Base-by-base conservation (phyloP, 495 filamentous ascomycete species). In the Xylaria bambusicola region DNA sequence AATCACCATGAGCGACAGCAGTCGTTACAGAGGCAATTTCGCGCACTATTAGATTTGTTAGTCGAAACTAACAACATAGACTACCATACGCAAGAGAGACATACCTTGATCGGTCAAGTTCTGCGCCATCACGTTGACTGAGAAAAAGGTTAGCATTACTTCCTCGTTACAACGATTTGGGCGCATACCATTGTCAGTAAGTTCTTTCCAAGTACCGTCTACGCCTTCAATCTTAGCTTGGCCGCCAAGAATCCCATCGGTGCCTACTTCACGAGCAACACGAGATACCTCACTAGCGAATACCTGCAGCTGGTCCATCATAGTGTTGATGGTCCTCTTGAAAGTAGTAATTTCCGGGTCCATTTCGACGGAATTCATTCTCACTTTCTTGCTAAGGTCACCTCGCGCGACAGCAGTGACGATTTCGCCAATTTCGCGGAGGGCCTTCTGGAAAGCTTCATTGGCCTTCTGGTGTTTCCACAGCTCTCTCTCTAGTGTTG, bases 301-400 rank as follows among this genome's bases (percentile, higher is more conserved):
- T 52, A 94, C 89, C 72, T 97, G 93, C 54, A 98, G 82, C 76
- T 98, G 94, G 70, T 98, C 94, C 84, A 98, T 96, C 94, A 99
- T 99, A 53, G 88, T 96, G 69, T 99, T 99, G 77, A 91, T 87
- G 40, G 93, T 97, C 56, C 90, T 87, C 79, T 99, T 99, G 83
- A 99, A 99, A 4, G 89, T 93, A n/a, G 90, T 91, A 67, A 99
- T 99, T 80, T 99, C 95, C 0, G 94, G 93, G 81, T 99, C 94
- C 90, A 97, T 94, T 75, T 99, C 94, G 65, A 92, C 84, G 7
- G 90, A 89, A 71, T 98, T 93, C 65, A 99, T 94, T 46, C 93
- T 86, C 52, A 98, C 95, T 76, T 98, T 98, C 83, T 96, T 97
- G 71, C 91, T 96, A 52, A 99, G 80, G 70, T 99, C 94, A 75